Percentiles rank a stretch among this genome's conserved stretches.
Evolutionary conservation across 169 alveolate genomes (phyloP).

Genomic region (Perkinsus marinus): DNA sequence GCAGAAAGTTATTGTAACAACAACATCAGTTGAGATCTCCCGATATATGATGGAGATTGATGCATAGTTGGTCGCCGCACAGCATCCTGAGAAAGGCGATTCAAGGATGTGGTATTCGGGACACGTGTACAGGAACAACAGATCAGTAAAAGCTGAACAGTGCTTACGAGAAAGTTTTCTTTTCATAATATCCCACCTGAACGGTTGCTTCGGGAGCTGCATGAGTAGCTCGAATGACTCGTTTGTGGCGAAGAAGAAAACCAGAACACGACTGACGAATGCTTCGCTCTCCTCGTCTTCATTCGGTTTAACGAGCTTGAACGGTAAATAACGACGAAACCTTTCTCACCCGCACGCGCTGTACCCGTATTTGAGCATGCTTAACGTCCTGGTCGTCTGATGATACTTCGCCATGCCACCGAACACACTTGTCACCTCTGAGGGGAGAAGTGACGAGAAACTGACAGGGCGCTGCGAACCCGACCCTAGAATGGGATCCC

Average conservation of each 20-base stretch:
- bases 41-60: not conserved
- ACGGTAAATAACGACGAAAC: conserved; percentile 10
- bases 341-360: not conserved
- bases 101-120: no score
- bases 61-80: conserved; percentile 9
- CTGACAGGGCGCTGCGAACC: not conserved
- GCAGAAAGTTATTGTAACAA: not conserved
- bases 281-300: conserved; percentile 27
- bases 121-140: no score
- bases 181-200: not conserved
- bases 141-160: no score
- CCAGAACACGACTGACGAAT: conserved; percentile 25
- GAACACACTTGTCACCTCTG: not conserved
- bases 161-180: no score
- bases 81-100: not conserved
- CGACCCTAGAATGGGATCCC: not conserved
- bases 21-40: not conserved
- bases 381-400: not conserved
- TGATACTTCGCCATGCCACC: not conserved
- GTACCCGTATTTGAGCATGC: not conserved
- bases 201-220: conserved; percentile 5
- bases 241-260: conserved; percentile 28
- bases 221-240: conserved; percentile 21
- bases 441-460: not conserved
- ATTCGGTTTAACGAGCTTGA: conserved; percentile 25